Evolutionary conservation across 495 filamentous ascomycete species (phyloP), one percentile per base, ranked within the genome.

Genomic region (Podospora bellae-mahoneyi): DNA sequence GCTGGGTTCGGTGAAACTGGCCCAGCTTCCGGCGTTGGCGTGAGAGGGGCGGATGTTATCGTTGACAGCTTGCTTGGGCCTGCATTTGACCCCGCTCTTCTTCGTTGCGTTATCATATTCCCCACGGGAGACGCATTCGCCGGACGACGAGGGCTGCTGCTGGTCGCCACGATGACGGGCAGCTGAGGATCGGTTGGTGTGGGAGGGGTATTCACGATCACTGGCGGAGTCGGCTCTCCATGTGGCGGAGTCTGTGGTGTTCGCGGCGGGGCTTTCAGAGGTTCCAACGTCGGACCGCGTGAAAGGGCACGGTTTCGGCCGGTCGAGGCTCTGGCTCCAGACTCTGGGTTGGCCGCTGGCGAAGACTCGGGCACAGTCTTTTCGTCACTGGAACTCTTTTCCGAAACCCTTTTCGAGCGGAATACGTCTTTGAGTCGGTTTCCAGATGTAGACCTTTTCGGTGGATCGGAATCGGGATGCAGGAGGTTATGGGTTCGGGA

Each of bases 11-110:
- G 81, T 9, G 82, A 83, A 57, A 73, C 71, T 7, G 77, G 72
- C 0, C 74, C 72, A 64, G 78, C 82, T 67, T 87, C 84, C 13
- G 84, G 84, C 2, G 88, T 91, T 18, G 95, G 93, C 34, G 91
- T 91, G 58, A 96, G 77, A 7, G 88, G 87, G 30, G 90, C 86
- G 6, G 90, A 82, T 34, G 92, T 86, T 57, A 90, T 89, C 69
- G 90, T 93, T 10, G 94, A 96, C 28, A 98, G 82, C 76, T 94
- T 97, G 81, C 93, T 97, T 10, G 93, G 93, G n/a, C 85, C 87
- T 63, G 87, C 82, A 70, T 86, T 85, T 66, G 90, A 90, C 66
- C 89, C 86, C 86, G 92, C 80, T 70, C 83, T 71, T 70, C 83
- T 76, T 73, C 80, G 72, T 59, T 84, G 82, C 39, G 91, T 87